phyloP scores from a whole-genome alignment of 192 early-diverging fungal species.

The Rhizoclosmatium sp. region DNA sequence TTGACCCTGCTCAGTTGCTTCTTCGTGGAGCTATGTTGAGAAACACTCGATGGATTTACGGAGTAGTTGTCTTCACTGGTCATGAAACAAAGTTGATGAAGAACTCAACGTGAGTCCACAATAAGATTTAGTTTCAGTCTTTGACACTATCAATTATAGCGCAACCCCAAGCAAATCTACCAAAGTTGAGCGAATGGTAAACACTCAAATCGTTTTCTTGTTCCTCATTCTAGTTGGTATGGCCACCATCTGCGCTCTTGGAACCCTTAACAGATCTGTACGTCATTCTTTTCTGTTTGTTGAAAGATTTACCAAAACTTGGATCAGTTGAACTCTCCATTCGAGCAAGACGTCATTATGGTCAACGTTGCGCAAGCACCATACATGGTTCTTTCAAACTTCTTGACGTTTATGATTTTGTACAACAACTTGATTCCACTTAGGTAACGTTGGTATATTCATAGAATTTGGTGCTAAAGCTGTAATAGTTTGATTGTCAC shows the following conservation, averaged over 20 bases:
- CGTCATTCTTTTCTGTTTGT: neutral
- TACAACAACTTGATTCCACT: slow-evolving; percentile 99
- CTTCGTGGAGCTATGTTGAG: slow-evolving; percentile 91
- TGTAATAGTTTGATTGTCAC: slow-evolving; percentile 87
- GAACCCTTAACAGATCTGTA: slow-evolving; percentile 64
- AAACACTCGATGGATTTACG: slow-evolving; percentile 96
- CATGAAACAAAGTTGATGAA: slow-evolving; percentile 98
- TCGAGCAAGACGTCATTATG: slow-evolving; percentile 55
- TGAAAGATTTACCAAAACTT: neutral
- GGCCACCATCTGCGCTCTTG: slow-evolving; percentile 87
- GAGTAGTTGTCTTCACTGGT: slow-evolving; percentile 93
- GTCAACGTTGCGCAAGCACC: slow-evolving; percentile 39
- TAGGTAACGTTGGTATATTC: slow-evolving; percentile 54
- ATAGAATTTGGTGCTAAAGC: neutral
- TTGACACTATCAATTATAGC: neutral
- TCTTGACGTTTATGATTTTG: slow-evolving; percentile 96
- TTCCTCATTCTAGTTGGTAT: slow-evolving; percentile 87
- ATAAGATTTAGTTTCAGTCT: neutral
- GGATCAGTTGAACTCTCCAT: slow-evolving; percentile 45
- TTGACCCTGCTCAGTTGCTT: slow-evolving; percentile 93
- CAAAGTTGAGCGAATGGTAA: slow-evolving; percentile 88
- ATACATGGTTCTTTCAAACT: slow-evolving; percentile 79
- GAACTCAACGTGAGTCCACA: slow-evolving; percentile 75
- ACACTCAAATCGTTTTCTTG: slow-evolving; percentile 92
- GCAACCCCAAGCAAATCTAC: slow-evolving; percentile 93